Evolutionary conservation across 352 stramenopile genomes (phyloP).

Genomic region (Peronospora destructor): DNA sequence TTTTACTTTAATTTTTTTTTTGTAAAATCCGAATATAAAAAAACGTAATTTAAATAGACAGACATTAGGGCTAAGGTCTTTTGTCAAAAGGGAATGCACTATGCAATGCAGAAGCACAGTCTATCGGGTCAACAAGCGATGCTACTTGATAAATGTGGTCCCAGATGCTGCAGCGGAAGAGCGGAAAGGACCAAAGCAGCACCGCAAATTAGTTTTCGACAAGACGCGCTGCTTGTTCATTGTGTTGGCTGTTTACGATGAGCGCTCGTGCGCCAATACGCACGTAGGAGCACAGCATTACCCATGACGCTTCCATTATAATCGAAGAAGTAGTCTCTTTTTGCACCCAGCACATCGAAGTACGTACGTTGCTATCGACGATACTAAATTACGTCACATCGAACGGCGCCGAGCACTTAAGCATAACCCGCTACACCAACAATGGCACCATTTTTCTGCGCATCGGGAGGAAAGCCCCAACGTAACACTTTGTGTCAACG

Average conservation of each 20-base stretch:
- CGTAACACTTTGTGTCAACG: not conserved
- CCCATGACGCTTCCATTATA: not conserved
- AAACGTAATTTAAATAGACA: too few relatives aligned
- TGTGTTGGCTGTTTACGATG: constrained; percentile 4
- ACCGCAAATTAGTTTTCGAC: constrained; percentile 6
- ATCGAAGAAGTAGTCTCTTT: not conserved
- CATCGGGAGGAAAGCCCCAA: not conserved
- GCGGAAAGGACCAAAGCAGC: constrained; percentile 10
- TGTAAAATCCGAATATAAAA: too few relatives aligned
- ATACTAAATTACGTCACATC: constrained; percentile 1
- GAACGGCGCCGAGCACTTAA: not conserved
- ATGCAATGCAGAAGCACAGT: not conserved
- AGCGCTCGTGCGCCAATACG: not conserved
- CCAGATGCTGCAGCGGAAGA: constrained; percentile 20
- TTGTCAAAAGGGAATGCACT: too few relatives aligned
- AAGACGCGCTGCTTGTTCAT: constrained; percentile 13
- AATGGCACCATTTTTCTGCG: not conserved
- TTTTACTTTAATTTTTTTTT: too few relatives aligned
- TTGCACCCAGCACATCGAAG: not conserved
- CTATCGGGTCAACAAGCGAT: constrained; percentile 13
- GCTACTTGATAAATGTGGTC: not conserved
- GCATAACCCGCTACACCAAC: not conserved
- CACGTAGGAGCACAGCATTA: constrained; percentile 1
- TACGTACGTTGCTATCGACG: not conserved
- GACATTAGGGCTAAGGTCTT: too few relatives aligned